Conservation (phyloP, 495 filamentous ascomycete genomes). For the Penicillium ucsense region DNA sequence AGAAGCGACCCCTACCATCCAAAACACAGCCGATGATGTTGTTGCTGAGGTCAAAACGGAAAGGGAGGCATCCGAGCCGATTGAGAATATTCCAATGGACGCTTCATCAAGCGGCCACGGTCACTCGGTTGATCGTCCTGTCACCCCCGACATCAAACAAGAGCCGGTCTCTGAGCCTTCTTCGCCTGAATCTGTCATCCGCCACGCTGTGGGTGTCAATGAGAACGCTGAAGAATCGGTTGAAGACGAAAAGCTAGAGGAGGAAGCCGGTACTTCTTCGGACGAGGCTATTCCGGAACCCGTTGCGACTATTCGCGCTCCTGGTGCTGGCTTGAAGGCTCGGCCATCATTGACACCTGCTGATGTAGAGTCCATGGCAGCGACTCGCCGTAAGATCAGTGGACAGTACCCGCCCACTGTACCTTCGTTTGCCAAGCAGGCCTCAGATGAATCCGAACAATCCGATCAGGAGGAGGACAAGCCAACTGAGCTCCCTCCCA, state of each 20-base stretch:
- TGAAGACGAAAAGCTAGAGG: constrained; percentile 16
- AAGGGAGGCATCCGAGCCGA: not conserved
- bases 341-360: constrained; percentile 78
- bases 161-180: constrained; percentile 51
- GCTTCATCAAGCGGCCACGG: constrained; percentile 43
- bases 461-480: constrained; percentile 21
- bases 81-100: constrained; percentile 20
- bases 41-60: not conserved
- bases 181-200: constrained; percentile 91
- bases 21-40: not conserved
- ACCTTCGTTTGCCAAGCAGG: constrained; percentile 31
- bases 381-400: constrained; percentile 75
- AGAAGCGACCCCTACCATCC: constrained; percentile 26
- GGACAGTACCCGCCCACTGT: constrained; percentile 56
- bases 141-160: constrained; percentile 52
- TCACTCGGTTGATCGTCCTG: constrained; percentile 45
- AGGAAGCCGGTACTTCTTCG: constrained; percentile 18
- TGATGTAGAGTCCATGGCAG: constrained; percentile 80
- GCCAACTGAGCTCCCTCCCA: constrained; percentile 5
- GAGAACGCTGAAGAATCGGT: constrained; percentile 13
- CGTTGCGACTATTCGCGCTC: constrained; percentile 81
- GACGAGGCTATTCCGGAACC: constrained; percentile 63
- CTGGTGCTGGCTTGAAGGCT: constrained; percentile 81
- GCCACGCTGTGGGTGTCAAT: constrained; percentile 45
- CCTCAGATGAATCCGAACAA: constrained; percentile 22